Base-by-base conservation (phyloP, 805 yeast genomes). In the Hanseniaspora meyeri region DNA sequence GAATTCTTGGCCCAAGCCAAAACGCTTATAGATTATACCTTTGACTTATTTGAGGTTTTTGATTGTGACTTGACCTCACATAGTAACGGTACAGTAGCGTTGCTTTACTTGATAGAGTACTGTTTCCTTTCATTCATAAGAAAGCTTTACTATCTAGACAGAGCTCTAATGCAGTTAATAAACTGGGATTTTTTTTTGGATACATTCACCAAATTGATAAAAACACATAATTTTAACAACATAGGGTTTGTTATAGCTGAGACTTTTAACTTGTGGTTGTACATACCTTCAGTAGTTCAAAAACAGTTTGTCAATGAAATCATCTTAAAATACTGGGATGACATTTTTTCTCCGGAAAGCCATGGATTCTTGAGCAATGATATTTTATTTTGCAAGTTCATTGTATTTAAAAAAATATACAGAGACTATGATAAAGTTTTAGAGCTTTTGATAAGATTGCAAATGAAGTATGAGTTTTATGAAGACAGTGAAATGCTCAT, bases 281-380 rank as follows among this genome's bases (percentile, higher is more conserved):
- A 24, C 14, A 27, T 46, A 16, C 34, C 57, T 1, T 9, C 1
- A 10, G n/a, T 29, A 10, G n/a, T 17, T 16, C 49, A 31, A 32
- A 14, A 27, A 1, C 8, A 14, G 11, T 36, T 19, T 39, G n/a
- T 53, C 4, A 14, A 31, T 4, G 31, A 46, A 2, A 19, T 53
- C 6, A 39, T 53, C 7, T 12, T 53, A 11, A 29, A 46, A 19
- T 29, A 53, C 19, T 53, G 57, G 57, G 20, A 29, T 12, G 32
- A 27, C 5, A 32, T 39, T 4, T 46, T 53, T 8, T 53, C 47
- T n/a, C 57, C 57, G 9, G 39, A 45, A 6, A 43, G 24, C 14
- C 57, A 49, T 46, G 57, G 51, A 24, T 46, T 53, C 29, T 39
- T 49, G 27, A 24, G 34, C 4, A 37, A 45, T 46, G 51, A 46